Conservation (phyloP, 345 rosid genomes). For the Erysimum cheiranthoides region DNA sequence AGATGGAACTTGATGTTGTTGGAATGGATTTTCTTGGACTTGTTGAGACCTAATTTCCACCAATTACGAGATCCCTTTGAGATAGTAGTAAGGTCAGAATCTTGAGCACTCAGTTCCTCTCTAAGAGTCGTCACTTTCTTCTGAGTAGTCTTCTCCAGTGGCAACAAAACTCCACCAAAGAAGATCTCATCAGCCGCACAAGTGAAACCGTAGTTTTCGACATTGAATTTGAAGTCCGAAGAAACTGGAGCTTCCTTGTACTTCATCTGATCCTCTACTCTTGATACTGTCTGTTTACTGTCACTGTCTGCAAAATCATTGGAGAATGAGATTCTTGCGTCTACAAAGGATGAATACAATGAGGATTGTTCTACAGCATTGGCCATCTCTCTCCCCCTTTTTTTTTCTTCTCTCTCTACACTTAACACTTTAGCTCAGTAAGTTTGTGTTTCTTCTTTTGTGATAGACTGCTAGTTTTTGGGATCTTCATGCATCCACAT, state of each 20-base stretch:
- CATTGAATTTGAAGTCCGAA: slow-evolving; percentile 77
- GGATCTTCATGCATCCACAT: slow-evolving; percentile 41
- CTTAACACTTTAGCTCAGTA: neutral
- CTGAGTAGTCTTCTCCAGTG: slow-evolving; percentile 55
- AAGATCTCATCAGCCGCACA: slow-evolving; percentile 85
- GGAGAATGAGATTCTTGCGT: slow-evolving; percentile 94
- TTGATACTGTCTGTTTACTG: slow-evolving; percentile 18
- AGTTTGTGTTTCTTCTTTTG: slow-evolving; percentile 17
- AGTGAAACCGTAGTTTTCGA: slow-evolving; percentile 56
- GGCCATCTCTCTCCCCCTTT: slow-evolving; percentile 35
- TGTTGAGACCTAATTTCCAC: slow-evolving; percentile 45
- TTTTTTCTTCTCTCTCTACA: neutral
- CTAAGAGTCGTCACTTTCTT: slow-evolving; percentile 51
- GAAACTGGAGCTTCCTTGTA: slow-evolving; percentile 90
- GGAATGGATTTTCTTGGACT: slow-evolving; percentile 42
- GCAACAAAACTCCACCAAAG: slow-evolving; percentile 69
- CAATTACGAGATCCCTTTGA: slow-evolving; percentile 44
- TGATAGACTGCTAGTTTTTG: neutral
- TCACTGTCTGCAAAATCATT: slow-evolving; percentile 68
- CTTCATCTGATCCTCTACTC: slow-evolving; percentile 37
- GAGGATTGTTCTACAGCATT: slow-evolving; percentile 50
- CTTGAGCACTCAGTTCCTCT: slow-evolving; percentile 63
- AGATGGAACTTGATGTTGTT: slow-evolving; percentile 35
- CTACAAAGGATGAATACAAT: slow-evolving; percentile 57
- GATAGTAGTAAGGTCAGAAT: slow-evolving; percentile 35